Base-by-base conservation (phyloP, 257 asterid species). In the Oldenlandia corymbosa region DNA sequence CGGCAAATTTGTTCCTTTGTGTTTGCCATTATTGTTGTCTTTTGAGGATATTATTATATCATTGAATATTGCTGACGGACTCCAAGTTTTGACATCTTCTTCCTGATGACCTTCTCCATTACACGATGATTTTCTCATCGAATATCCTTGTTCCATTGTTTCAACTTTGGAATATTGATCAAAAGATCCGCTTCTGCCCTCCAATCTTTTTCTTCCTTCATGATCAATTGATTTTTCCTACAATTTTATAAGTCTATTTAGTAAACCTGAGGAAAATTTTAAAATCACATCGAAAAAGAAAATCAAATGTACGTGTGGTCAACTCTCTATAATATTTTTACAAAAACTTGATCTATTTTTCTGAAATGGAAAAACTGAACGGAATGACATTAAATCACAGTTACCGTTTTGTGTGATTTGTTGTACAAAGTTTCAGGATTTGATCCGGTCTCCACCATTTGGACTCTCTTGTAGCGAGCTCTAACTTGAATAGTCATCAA, bases 401-500 rank as follows among this genome's bases (percentile, higher is more conserved):
- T n/a, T n/a, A 34, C 9, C 39, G 47, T 49, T 45, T 30, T 72
- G 31, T 60, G 57, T 57, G 78, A 68, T 64, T 75, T 75, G 51
- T 68, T 69, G 47, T 49, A 26, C 37, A 18, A 18, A 56, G 43
- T 23, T 32, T 68, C 53, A 30, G 80, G 62, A 34, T 3, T 34
- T 9, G 6, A 34, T 39, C 66, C 71, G 4, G 50, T 60, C 48
- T 88, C 91, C 7, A 79, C 78, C 74, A 68, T 78, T 64, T 76
- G 87, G 42, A 76, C 62, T 78, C 92, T 76, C 59, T 77, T 81
- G 51, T 80, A 67, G 48, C 95, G 83, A 7, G 95, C 95, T 75
- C 90, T 74, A 63, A 86, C 80, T 72, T 88, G 96, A 68, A 86
- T 84, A 21, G 77, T 74, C 83, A 84, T 79, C 58, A 79, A 78